Evolutionary conservation across 2,329 filamentous ascomycete genomes (phyloP), one percentile per base, ranked within the genome.

Genomic region (Arthrinium puccinioides): DNA sequence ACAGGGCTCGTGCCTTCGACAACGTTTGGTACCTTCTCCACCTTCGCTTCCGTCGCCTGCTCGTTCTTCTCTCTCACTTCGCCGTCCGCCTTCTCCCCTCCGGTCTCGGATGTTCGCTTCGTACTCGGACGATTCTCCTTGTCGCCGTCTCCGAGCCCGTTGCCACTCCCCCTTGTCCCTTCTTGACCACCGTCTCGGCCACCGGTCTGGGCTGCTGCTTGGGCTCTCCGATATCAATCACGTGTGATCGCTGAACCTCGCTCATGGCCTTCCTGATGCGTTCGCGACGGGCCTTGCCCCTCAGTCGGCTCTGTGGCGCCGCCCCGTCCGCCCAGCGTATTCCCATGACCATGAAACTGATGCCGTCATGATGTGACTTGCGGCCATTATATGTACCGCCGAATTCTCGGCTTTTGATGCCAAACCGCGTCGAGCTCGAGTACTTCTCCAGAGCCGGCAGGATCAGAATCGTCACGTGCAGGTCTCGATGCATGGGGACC

Each of bases 391-490:
- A 72, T 10, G 49, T 70, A 18, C 72, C 75, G 6, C 79, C 83
- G 70, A 88, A 96, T 42, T 83, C 78, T 20, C 88, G 79, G 46
- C 86, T 94, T 48, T 79, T 81, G 39, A 98, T 76, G 4, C 90
- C 90, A 52, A 84, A 87, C 29, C 87, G 75, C 1, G 83, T 83
- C 0, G 79, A 83, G 6, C 80, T 77, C 1, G 76, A 69, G 55
- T 97, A 98, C 43, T 78, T 79, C 44, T 87, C 73, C 4, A 98
- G 66, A 1, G 77, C 71, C 0, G 90, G 92, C 1, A 97, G 70
- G 10, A 98, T 79, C 10, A 96, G 66, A 1, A 97, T 60, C 13
- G 86, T 94, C 46, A 98, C 84, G 48, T 97, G 87, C 28, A 94
- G 64, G 55, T 97, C 92, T 48, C 82, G 81, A 40, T 83, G 77